Base-by-base conservation (phyloP, 495 filamentous ascomycete species). In the Xylaria acuta region DNA sequence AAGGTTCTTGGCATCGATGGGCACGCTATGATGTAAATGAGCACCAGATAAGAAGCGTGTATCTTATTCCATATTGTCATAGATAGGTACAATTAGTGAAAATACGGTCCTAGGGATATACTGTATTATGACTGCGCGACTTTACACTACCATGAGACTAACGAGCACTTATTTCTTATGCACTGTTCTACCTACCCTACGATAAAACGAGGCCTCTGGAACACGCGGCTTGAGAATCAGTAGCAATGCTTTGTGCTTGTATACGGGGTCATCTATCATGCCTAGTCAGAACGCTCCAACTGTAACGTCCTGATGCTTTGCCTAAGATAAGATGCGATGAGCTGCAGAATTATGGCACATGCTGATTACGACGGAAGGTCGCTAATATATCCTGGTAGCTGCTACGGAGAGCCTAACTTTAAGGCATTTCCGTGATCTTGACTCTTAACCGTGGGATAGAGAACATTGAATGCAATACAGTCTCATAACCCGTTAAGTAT, bases 1-100 rank as follows among this genome's bases (percentile, higher is more conserved):
- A 88, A 90, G 84, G 78, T 82, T 58, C 73, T 86, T 65, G 83
- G 81, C 64, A 83, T 85, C 32, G 83, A 85, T 60, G 83, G 83
- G 59, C 82, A 79, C 63, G 83, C 83, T 54, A 84, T 82, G 77
- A 85, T 85, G 83, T 85, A 83, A 78, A 81, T 30, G 22, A 5
- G 25, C n/a, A 69, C 36, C n/a, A 20, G 34, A 58, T 25, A 34
- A 5, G 38, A 34, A 22, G 53, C 6, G n/a, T 7, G 3, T 11
- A 20, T 12, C 58, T 38, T 20, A n/a, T 30, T 20, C 30, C 38
- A 14, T 36, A 8, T 16, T 41, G 22, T 67, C 47, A 53, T 51
- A 40, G 1, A 30, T 18, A 40, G 1, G 20, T 18, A 38, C 36
- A 56, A n/a, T 9, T 27, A 36, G 51, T 34, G 66, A 38, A 30